These are phyloP conservation scores for Alisma plantagoaquatica DNA, from an alignment of 106 monocot genomes.

Conservation along the genomic window DNA sequence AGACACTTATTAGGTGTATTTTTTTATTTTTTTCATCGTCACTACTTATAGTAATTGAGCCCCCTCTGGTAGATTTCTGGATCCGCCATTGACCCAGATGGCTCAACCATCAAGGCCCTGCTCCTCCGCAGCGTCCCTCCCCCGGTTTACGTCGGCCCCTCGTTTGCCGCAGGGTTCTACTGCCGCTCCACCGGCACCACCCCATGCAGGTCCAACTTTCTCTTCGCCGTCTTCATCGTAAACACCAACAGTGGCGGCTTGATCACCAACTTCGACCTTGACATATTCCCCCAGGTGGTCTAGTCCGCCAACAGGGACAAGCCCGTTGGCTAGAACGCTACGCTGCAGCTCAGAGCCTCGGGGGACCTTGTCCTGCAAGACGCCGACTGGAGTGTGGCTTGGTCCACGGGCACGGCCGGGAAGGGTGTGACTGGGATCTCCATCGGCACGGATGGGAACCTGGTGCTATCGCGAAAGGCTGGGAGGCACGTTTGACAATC, in stretches of 20 bases:
- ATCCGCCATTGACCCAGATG: too few relatives aligned
- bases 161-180: too few relatives aligned
- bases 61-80: too few relatives aligned
- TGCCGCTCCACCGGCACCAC: slow-evolving; percentile 36
- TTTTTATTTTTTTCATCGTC: too few relatives aligned
- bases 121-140: slow-evolving; percentile 32
- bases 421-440: slow-evolving; percentile 25
- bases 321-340: slow-evolving; percentile 34
- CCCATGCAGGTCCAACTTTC: slow-evolving; percentile 25
- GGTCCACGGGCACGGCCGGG: slow-evolving; percentile 45
- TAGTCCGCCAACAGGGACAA: slow-evolving; percentile 51
- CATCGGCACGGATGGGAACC: slow-evolving; percentile 29
- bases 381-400: slow-evolving; percentile 15
- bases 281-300: slow-evolving; percentile 25
- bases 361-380: slow-evolving; percentile 49
- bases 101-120: slow-evolving; percentile 6
- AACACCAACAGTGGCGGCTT: slow-evolving; percentile 10
- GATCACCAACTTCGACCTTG: not conserved
- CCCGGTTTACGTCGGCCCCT: not conserved
- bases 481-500: slow-evolving; percentile 36
- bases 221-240: slow-evolving; percentile 43
- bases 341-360: slow-evolving; percentile 22
- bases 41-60: too few relatives aligned
- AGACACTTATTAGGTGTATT: too few relatives aligned
- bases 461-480: slow-evolving; percentile 18